Percentiles rank a stretch among this genome's conserved stretches.
These are phyloP conservation scores for Aspergillus sclerotialis DNA, from an alignment of 2,329 filamentous ascomycete genomes.

Conservation along the genomic window DNA sequence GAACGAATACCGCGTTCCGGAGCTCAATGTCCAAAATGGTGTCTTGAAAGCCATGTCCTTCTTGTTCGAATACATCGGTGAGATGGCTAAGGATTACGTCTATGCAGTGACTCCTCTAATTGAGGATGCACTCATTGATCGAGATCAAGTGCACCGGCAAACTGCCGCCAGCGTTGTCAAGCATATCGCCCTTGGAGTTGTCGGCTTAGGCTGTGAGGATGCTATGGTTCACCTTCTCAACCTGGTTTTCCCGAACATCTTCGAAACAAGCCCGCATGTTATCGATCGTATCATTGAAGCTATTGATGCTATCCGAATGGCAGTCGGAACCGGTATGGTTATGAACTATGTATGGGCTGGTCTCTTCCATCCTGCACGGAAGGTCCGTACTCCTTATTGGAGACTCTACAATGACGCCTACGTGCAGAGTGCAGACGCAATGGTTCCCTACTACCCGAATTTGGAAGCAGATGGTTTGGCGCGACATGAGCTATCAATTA, in stretches of 20 bases:
- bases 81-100: conserved; percentile 99
- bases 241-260: conserved; percentile 90
- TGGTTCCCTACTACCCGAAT: conserved; percentile 93
- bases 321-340: conserved; percentile 82
- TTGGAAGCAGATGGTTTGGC: conserved; percentile 73
- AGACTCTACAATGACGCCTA: conserved; percentile 95
- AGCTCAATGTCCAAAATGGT: conserved; percentile 97
- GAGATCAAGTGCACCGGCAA: conserved; percentile 95
- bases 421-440: conserved; percentile 83
- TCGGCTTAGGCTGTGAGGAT: conserved; percentile 93
- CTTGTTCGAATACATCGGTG: conserved; percentile 97
- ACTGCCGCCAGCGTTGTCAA: conserved; percentile 96
- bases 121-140: conserved; percentile 93
- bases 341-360: conserved; percentile 99
- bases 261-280: conserved; percentile 96
- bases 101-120: conserved; percentile 94
- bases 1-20: conserved; percentile 98
- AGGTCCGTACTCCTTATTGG: conserved; percentile 94
- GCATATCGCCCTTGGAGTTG: conserved; percentile 94
- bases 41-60: conserved; percentile 96
- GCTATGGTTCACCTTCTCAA: conserved; percentile 98
- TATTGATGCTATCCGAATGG: conserved; percentile 90
- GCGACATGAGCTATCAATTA: conserved; percentile 73
- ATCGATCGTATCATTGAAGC: conserved; percentile 97
- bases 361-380: conserved; percentile 91